Conservation (phyloP, 176 grass and related monocot genomes). For the Juncus effusus region DNA sequence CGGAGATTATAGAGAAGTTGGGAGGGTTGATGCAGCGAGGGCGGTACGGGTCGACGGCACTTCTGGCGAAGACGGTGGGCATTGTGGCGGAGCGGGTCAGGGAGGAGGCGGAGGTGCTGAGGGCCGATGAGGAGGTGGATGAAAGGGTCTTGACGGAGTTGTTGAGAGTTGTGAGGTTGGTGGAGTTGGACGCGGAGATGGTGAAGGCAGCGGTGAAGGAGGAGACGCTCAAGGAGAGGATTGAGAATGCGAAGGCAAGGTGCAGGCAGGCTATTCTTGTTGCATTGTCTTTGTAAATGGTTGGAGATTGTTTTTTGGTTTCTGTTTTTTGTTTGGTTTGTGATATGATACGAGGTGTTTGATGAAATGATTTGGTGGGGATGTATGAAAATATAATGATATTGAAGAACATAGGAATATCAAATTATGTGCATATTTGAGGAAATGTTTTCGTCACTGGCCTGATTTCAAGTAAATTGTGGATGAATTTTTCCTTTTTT, state of each 20-base stretch:
- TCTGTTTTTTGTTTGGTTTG: background rate
- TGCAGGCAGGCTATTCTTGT: conserved; percentile 92
- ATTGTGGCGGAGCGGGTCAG: conserved; percentile 65
- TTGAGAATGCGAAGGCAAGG: conserved; percentile 61
- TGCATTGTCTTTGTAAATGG: conserved; percentile 63
- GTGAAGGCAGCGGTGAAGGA: conserved; percentile 89
- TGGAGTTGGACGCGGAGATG: conserved; percentile 93
- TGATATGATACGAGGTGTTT: background rate
- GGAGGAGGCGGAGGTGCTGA: conserved; percentile 68
- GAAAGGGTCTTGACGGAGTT: conserved; percentile 70
- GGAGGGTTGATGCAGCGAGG: conserved; percentile 64
- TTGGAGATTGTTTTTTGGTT: background rate
- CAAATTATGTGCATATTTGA: background rate
- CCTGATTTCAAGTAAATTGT: too few species aligned
- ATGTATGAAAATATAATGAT: too few species aligned
- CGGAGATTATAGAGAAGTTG: conserved; percentile 75
- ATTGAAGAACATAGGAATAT: too few species aligned
- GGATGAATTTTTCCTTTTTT: too few species aligned
- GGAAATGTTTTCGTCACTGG: too few species aligned
- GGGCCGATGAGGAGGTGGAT: conserved; percentile 58
- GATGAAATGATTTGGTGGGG: background rate
- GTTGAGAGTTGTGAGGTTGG: conserved; percentile 55
- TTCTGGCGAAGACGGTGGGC: conserved; percentile 55
- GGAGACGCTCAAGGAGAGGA: conserved; percentile 66
- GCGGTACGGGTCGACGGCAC: conserved; percentile 38